A percentile compares a stretch with the other conserved stretches of the same genome.
These are phyloP conservation scores for Chrysanthemum seticuspe DNA, from an alignment of 129 eudicot genomes.

Conservation along the genomic window DNA sequence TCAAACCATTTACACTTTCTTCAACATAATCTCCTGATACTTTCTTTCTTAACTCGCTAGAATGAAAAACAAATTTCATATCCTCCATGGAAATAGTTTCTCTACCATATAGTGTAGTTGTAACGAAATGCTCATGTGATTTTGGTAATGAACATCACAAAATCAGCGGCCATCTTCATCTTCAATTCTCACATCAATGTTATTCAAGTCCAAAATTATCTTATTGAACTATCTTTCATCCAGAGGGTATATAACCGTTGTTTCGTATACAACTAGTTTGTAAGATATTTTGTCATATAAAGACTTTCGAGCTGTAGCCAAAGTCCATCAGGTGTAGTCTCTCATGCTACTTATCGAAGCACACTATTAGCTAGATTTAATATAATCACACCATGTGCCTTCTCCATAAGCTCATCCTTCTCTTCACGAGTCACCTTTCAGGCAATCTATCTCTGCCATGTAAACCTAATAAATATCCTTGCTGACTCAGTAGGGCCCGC, in stretches of 20 bases:
- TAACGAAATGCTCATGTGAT: not conserved
- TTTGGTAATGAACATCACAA: not conserved
- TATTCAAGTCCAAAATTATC: not conserved
- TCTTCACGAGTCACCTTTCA: not conserved
- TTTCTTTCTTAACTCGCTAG: not conserved
- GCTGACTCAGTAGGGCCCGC: not conserved
- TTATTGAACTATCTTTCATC: not conserved
- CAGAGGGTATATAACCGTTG: not conserved
- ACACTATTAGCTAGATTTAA: not conserved
- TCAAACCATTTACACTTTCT: not conserved
- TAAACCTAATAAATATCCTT: not conserved
- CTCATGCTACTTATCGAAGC: not conserved
- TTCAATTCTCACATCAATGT: not conserved
- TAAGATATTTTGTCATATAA: not conserved
- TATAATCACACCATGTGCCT: not conserved
- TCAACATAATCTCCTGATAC: not conserved
- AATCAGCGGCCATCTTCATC: constrained; percentile 1
- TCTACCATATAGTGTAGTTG: not conserved
- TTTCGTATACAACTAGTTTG: not conserved
- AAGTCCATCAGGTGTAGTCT: not conserved
- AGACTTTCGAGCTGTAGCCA: not conserved
- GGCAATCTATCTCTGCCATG: not conserved
- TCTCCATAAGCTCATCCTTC: not conserved
- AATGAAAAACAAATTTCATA: not conserved
- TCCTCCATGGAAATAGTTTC: not conserved